These are phyloP conservation scores for Solanum medicagineum DNA, from an alignment of 257 asterid genomes.

Conservation along the genomic window DNA sequence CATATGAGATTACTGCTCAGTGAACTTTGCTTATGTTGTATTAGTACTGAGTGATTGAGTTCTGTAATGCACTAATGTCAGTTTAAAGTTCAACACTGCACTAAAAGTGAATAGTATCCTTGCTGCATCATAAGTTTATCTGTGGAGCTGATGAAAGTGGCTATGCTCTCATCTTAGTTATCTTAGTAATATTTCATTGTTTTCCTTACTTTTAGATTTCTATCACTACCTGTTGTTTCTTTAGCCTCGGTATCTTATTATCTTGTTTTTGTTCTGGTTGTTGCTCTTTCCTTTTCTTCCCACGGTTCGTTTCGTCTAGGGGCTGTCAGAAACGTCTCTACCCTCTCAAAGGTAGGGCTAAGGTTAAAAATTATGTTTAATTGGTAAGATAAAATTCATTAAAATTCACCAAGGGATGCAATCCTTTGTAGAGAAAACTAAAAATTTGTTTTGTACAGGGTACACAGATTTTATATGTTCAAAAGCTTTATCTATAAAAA, in stretches of 20 bases:
- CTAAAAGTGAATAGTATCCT: neutral
- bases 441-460: neutral
- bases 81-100: neutral
- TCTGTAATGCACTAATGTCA: neutral
- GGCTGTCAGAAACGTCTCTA: neutral
- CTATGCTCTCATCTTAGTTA: neutral
- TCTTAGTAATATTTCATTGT: neutral
- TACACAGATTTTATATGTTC: neutral
- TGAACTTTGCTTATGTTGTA: neutral
- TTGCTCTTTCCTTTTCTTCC: neutral
- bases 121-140: neutral
- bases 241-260: neutral
- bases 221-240: neutral
- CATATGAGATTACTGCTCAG: neutral
- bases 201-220: neutral
- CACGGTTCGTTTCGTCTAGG: neutral
- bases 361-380: neutral
- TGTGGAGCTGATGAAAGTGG: neutral
- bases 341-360: neutral
- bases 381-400: neutral
- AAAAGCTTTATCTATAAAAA: neutral
- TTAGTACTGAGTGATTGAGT: neutral
- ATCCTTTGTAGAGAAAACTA: neutral
- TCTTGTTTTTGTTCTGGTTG: neutral
- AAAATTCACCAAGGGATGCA: neutral